These are phyloP conservation scores for Candida smagusa DNA, from an alignment of 1,139 yeast genomes.

Conservation along the genomic window DNA sequence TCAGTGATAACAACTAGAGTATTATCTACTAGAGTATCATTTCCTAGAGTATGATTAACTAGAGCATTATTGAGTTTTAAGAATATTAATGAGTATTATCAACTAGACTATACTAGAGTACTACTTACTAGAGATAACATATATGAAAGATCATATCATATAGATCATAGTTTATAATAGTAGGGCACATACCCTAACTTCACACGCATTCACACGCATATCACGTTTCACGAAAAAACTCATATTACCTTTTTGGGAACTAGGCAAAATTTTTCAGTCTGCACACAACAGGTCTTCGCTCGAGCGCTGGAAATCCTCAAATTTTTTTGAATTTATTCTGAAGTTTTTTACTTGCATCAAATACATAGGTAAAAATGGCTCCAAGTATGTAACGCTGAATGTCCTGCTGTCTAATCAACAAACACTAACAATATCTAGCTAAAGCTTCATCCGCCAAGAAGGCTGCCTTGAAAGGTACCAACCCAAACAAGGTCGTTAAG, in stretches of 20 bases:
- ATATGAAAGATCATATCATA: too few relatives aligned
- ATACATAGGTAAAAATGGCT: conserved; percentile 26
- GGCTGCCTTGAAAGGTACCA: conserved; percentile 97
- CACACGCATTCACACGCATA: not conserved
- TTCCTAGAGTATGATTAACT: too few relatives aligned
- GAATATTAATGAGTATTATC: too few relatives aligned
- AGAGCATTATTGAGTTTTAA: too few relatives aligned
- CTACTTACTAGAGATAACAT: too few relatives aligned
- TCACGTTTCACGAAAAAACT: not conserved
- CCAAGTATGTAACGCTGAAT: conserved; percentile 17
- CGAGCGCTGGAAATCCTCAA: conserved; percentile 6
- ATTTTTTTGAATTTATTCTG: conserved; percentile 7
- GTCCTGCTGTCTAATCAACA: conserved; percentile 1
- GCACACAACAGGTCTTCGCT: conserved; percentile 4
- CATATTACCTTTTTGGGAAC: conserved; percentile 1
- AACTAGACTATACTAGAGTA: too few relatives aligned
- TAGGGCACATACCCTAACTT: not conserved
- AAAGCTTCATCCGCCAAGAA: conserved; percentile 97
- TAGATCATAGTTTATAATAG: not conserved
- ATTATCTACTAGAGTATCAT: too few relatives aligned
- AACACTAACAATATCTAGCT: conserved; percentile 30
- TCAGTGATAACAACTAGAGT: too few relatives aligned
- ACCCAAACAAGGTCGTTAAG: conserved; percentile 86
- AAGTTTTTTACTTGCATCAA: conserved; percentile 9
- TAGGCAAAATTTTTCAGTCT: conserved; percentile 9